phyloP scores from a whole-genome alignment of 2,329 filamentous ascomycete species.

The Furcasterigmium furcatum region DNA sequence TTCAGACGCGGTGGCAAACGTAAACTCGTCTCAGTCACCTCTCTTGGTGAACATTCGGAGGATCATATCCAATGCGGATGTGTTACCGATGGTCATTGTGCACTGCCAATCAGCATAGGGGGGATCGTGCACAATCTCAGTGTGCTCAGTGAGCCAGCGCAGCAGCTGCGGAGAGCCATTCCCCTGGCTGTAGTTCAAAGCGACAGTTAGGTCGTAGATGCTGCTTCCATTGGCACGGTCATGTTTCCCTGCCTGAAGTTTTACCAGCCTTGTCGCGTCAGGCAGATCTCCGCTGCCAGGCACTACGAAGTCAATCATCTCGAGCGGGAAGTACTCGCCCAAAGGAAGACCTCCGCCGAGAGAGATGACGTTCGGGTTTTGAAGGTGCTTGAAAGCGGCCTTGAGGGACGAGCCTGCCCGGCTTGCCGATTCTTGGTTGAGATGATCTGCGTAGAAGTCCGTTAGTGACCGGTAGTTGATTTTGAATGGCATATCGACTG shows the following conservation, averaged over 20 bases:
- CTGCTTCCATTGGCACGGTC: neutral
- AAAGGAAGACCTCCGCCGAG: slow-evolving; percentile 1
- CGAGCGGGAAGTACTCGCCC: slow-evolving; percentile 1
- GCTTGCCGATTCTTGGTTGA: neutral
- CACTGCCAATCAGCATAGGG: slow-evolving; percentile 73
- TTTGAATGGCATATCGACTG: too few relatives aligned
- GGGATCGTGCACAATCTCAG: slow-evolving; percentile 69
- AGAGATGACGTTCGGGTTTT: slow-evolving; percentile 1
- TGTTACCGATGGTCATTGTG: slow-evolving; percentile 63
- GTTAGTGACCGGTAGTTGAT: too few relatives aligned
- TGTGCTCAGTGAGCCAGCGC: slow-evolving; percentile 72
- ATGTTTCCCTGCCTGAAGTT: slow-evolving; percentile 2
- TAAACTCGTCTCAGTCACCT: slow-evolving; percentile 65
- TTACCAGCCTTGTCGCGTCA: neutral
- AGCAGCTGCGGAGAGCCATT: slow-evolving; percentile 68
- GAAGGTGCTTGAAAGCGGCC: slow-evolving; percentile 2
- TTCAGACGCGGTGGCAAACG: slow-evolving; percentile 50
- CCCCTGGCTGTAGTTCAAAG: slow-evolving; percentile 72
- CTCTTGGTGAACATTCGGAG: slow-evolving; percentile 59
- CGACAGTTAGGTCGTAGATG: slow-evolving; percentile 33
- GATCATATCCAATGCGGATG: slow-evolving; percentile 63
- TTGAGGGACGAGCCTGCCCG: neutral
- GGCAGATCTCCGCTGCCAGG: neutral
- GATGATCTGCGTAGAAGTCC: neutral
- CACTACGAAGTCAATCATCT: neutral